phyloP scores from a whole-genome alignment of 139 green algal species.

The Bryopsis sp. region DNA sequence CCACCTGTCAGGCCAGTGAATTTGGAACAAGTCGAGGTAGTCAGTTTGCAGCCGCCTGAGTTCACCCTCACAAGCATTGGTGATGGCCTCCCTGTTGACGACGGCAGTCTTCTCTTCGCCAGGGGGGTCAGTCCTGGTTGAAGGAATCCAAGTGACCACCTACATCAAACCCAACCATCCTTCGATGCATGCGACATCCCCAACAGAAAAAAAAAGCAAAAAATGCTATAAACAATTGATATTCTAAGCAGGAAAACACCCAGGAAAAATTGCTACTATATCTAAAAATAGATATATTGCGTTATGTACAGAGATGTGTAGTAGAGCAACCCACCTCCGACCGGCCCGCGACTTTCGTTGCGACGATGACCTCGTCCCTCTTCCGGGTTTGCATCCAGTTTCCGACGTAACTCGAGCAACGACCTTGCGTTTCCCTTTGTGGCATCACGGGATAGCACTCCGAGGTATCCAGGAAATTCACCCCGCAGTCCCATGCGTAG shows the following conservation, averaged over 20 bases:
- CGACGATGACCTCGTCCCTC: conserved; percentile 51
- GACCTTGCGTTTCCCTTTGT: conserved; percentile 33
- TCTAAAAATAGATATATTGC: no score
- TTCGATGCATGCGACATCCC: no score
- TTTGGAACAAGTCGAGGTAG: conserved; percentile 65
- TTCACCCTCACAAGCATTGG: conserved; percentile 34
- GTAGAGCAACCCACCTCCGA: neutral
- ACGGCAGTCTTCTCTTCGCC: neutral
- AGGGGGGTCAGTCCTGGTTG: neutral
- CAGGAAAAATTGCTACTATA: no score
- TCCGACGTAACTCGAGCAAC: conserved; percentile 45
- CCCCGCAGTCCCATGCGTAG: conserved; percentile 33
- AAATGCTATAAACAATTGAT: no score
- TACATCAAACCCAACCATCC: no score
- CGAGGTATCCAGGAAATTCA: conserved; percentile 62
- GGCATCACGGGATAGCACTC: conserved; percentile 55
- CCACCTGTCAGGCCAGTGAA: conserved; percentile 49
- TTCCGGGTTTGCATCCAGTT: conserved; percentile 48
- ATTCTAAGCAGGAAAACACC: no score
- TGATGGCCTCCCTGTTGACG: conserved; percentile 38
- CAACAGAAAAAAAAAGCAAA: no score
- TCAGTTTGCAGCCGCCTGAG: conserved; percentile 47
- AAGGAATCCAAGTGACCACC: no score
- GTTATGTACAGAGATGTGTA: no score
- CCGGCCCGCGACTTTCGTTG: conserved; percentile 65